Conservation (phyloP, 768 basidiomycete genomes). For the Gelatoporia subvermispora region DNA sequence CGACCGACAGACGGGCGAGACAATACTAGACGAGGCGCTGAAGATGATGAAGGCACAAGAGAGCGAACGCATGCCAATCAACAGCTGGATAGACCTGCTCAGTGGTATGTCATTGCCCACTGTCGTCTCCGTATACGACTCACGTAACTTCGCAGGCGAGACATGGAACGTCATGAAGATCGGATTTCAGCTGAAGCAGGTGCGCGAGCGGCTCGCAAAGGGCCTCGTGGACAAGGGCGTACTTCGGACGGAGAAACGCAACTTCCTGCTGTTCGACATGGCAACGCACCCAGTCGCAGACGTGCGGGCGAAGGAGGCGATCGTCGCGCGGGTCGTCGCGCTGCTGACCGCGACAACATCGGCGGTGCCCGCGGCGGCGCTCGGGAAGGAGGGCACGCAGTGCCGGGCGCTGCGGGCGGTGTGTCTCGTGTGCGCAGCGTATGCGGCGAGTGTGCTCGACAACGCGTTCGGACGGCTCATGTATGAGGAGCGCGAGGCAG, state of each 20-base stretch:
- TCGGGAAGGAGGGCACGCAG: slow-evolving; percentile 74
- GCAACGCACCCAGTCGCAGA: slow-evolving; percentile 98
- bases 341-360: slow-evolving; percentile 82
- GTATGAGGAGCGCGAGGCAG: slow-evolving; percentile 91
- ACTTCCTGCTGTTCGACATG: slow-evolving; percentile 99
- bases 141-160: slow-evolving; percentile 57
- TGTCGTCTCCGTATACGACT: background rate
- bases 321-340: slow-evolving; percentile 70
- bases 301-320: slow-evolving; percentile 80
- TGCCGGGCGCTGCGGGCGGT: slow-evolving; percentile 79
- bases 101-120: slow-evolving; percentile 58
- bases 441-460: slow-evolving; percentile 92
- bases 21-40: slow-evolving; percentile 91
- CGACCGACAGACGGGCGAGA: slow-evolving; percentile 91
- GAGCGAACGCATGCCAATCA: slow-evolving; percentile 71
- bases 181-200: slow-evolving; percentile 97
- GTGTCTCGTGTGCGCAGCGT: slow-evolving; percentile 84
- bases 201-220: slow-evolving; percentile 95
- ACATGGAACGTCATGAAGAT: slow-evolving; percentile 99
- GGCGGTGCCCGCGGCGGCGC: slow-evolving; percentile 68
- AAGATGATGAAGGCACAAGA: slow-evolving; percentile 91
- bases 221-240: slow-evolving; percentile 97
- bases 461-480: slow-evolving; percentile 85
- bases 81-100: slow-evolving; percentile 92
- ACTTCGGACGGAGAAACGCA: slow-evolving; percentile 97